Conservation (phyloP, 345 rosid species). For the Gossypium turneri region DNA sequence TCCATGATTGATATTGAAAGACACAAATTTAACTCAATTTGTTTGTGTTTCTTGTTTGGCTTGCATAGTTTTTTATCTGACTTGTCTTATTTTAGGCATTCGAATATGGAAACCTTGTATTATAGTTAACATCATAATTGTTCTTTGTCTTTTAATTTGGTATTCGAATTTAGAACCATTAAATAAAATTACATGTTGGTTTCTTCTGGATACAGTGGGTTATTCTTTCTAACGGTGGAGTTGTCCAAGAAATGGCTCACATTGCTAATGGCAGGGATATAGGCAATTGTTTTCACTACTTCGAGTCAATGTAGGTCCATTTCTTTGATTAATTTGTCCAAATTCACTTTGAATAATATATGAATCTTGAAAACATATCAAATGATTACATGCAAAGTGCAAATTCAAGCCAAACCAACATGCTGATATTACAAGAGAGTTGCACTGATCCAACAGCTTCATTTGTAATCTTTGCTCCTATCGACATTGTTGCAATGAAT, state of each 20-base stretch:
- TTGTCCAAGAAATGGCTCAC: conserved; percentile 67
- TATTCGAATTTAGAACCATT: too few species aligned
- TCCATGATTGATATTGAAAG: background rate
- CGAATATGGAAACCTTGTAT: too few species aligned
- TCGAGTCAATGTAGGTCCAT: conserved; percentile 47
- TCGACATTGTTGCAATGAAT: conserved; percentile 43
- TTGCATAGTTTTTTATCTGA: too few species aligned
- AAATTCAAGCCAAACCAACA: conserved; percentile 44
- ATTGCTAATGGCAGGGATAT: conserved; percentile 77
- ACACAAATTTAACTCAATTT: too few species aligned
- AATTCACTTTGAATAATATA: background rate
- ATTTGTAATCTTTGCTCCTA: conserved; percentile 59
- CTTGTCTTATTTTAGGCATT: too few species aligned
- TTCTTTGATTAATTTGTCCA: background rate
- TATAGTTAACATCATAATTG: too few species aligned
- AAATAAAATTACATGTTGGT: background rate
- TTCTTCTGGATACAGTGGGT: conserved; percentile 66
- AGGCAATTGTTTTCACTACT: conserved; percentile 74
- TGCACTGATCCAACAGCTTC: conserved; percentile 51
- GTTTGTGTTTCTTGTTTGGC: too few species aligned
- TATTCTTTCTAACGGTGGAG: conserved; percentile 62
- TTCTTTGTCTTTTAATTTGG: background rate
- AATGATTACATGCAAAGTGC: conserved; percentile 25
- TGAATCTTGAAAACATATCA: background rate
- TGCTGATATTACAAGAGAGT: conserved; percentile 69